Evolutionary conservation across 2,329 filamentous ascomycete species (phyloP), one percentile per base, ranked within the genome.

Genomic region (Hypoxylon sp.): DNA sequence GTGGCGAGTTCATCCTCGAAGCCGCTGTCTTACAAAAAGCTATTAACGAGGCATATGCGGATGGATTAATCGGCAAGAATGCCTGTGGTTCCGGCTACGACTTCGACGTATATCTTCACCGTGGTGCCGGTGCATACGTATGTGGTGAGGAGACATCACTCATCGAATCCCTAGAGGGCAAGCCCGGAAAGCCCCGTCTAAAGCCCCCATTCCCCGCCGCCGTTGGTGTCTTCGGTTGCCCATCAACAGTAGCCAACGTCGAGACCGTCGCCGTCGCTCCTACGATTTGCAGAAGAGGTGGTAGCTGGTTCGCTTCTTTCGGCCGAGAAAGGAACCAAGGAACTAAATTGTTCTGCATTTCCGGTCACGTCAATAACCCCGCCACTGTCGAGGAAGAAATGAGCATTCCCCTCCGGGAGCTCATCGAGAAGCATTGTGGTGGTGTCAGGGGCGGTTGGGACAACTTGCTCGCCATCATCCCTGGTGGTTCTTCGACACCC

Each of bases 331-430:
- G 96, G 73, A 99, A 99, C 84, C 88, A 93, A 76, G 96, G 96
- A 77, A 99, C 96, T 72, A 99, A 99, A 87, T 92, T 99, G 46
- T 99, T 92, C 86, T 98, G 94, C 82, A 98, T 99, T 80, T 98
- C 95, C 60, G 96, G 96, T 29, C 93, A 98, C 81, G 96, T 99
- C 85, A 99, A 99, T 88, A 97, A 98, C 86, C 96, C 96, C 60
- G 93, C 89, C 81, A 98, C 96, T 0, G 96, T 99, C 68, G 96
- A 99, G 82, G 96, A 99, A 84, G 96, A 99, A 84, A 99, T 99
- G 96, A 97, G 93, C 57, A 99, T 99, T 74, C 92, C 96, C 47
- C 89, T 99, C 67, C 91, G 93, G 48, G 96, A 99, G 82, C 89
- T 99, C 71, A 98, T 99, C 76, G 96, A 99, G 71, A 96, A 93